A percentile compares a stretch with the other conserved stretches of the same genome.
Conservation (phyloP, 768 basidiomycete species). For the Mycena metata region DNA sequence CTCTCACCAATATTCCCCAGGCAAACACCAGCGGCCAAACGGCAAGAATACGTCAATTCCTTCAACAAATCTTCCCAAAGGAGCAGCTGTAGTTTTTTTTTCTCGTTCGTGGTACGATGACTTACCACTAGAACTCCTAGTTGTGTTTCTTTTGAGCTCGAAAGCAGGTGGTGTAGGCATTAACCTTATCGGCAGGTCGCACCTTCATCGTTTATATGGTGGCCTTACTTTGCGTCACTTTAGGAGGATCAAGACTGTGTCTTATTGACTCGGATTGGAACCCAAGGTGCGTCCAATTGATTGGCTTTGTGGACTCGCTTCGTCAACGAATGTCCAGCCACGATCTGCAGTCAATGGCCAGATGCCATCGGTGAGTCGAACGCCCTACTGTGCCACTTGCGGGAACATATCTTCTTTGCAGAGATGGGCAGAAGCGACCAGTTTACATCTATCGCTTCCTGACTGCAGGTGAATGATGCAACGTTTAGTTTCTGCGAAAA, state of each 20-base stretch:
- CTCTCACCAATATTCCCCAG: constrained; percentile 51
- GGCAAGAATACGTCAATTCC: constrained; percentile 88
- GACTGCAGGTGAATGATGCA: constrained; percentile 73
- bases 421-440: constrained; percentile 93
- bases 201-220: background rate
- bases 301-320: background rate
- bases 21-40: constrained; percentile 80
- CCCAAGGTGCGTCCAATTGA: constrained; percentile 68
- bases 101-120: background rate
- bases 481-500: background rate
- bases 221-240: constrained; percentile 4
- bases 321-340: constrained; percentile 62
- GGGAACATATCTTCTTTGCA: constrained; percentile 45
- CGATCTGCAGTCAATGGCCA: constrained; percentile 97
- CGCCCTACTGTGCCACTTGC: background rate
- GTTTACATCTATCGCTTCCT: constrained; percentile 93
- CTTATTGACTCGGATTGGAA: constrained; percentile 96
- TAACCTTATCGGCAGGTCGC: constrained; percentile 83
- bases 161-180: constrained; percentile 97
- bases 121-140: constrained; percentile 53
- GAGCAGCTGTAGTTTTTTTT: constrained; percentile 67
- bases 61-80: constrained; percentile 88
- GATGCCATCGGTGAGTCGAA: constrained; percentile 83
- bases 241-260: constrained; percentile 85
- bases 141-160: constrained; percentile 92